phyloP scores from a whole-genome alignment of 1,139 yeast genomes.

The Wickerhamomyces sp. region DNA sequence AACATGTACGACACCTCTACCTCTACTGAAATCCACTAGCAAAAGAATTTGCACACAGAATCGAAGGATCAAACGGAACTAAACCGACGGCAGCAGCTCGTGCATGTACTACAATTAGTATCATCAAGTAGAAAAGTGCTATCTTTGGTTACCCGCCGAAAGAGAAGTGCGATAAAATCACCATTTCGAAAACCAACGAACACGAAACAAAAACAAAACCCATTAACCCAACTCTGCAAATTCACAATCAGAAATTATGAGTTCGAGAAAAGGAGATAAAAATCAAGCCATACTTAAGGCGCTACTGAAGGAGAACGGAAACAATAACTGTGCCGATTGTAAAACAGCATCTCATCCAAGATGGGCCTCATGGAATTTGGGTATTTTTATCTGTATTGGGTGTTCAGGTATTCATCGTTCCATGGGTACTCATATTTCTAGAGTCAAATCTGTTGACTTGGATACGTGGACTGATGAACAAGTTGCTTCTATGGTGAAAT shows the following conservation, averaged over 20 bases:
- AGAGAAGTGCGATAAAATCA: too few relatives aligned
- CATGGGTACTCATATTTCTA: constrained; percentile 89
- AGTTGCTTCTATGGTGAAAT: constrained; percentile 69
- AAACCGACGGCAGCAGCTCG: too few relatives aligned
- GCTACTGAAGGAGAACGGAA: constrained; percentile 68
- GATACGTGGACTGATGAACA: constrained; percentile 98
- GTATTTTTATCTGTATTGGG: constrained; percentile 84
- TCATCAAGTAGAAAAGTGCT: too few relatives aligned
- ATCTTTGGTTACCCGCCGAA: too few relatives aligned
- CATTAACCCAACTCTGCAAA: background rate
- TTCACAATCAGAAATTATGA: constrained; percentile 9
- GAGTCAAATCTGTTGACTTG: constrained; percentile 85
- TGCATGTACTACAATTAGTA: too few relatives aligned
- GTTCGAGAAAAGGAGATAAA: constrained; percentile 15
- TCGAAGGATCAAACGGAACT: too few relatives aligned
- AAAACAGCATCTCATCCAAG: constrained; percentile 86
- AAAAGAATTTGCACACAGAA: too few relatives aligned
- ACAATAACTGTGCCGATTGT: constrained; percentile 86
- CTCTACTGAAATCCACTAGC: too few relatives aligned
- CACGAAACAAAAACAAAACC: too few relatives aligned
- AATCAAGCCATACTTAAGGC: constrained; percentile 53
- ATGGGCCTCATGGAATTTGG: constrained; percentile 97
- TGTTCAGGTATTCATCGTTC: constrained; percentile 96
- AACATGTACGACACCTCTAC: too few relatives aligned
- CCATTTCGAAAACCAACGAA: too few relatives aligned